phyloP scores from a whole-genome alignment of 2,329 filamentous ascomycete species.

The Fusarium longipes region DNA sequence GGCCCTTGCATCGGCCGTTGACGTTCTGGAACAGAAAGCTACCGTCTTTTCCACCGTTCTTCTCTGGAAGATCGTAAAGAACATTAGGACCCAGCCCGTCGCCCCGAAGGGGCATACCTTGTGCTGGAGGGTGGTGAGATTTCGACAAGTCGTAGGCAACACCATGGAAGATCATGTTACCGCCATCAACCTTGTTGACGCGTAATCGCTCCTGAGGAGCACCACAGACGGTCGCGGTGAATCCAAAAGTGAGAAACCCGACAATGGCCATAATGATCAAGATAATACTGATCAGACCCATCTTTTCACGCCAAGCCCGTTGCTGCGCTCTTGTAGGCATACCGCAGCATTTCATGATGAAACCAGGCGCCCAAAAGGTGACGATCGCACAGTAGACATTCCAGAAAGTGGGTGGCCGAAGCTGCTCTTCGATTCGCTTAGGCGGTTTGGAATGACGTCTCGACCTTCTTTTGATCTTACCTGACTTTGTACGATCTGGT shows the following conservation, averaged over 20 bases:
- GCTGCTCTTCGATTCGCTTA: constrained; percentile 68
- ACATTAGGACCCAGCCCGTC: constrained; percentile 75
- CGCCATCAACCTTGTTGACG: constrained; percentile 81
- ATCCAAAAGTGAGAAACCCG: constrained; percentile 96
- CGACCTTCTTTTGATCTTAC: constrained; percentile 72
- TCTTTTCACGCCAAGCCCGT: constrained; percentile 97
- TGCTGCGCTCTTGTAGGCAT: constrained; percentile 87
- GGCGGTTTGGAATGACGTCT: constrained; percentile 60
- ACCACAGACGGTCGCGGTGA: constrained; percentile 88
- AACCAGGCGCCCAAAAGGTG: constrained; percentile 94
- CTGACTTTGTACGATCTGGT: constrained; percentile 59
- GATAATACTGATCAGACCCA: constrained; percentile 95
- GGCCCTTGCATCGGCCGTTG: constrained; percentile 92
- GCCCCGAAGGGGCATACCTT: constrained; percentile 73
- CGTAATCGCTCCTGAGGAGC: constrained; percentile 76
- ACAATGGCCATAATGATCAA: constrained; percentile 87
- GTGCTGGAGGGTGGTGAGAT: constrained; percentile 82
- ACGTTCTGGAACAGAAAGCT: constrained; percentile 99
- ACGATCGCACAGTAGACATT: constrained; percentile 93
- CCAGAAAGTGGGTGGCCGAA: constrained; percentile 88
- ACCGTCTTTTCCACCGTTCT: constrained; percentile 88
- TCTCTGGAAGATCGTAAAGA: constrained; percentile 84
- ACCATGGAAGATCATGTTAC: constrained; percentile 98
- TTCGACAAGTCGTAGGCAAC: constrained; percentile 83
- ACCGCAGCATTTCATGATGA: constrained; percentile 85